Base-by-base conservation (phyloP, 768 basidiomycete genomes). In the Dendrothele bispora region DNA sequence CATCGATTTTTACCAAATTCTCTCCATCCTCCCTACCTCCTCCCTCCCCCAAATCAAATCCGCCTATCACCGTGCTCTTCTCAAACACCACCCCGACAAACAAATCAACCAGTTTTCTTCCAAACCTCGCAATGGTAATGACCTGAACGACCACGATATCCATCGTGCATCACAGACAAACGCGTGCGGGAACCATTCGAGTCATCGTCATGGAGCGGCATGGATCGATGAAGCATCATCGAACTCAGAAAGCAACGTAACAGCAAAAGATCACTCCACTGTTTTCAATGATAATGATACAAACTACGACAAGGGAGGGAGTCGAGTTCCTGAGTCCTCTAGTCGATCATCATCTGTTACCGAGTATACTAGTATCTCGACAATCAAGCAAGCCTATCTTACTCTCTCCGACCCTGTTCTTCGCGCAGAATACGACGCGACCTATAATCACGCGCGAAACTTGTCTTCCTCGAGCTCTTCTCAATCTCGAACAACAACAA, bases 41-140 rank as follows among this genome's bases (percentile, higher is more conserved):
- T 69, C 79, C 2, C 37, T 60, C 5, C 56, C 64, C 20, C 78
- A 88, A 42, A 75, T 91, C 61, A 92, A 88, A 65, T 55, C 66
- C 10, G 88, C 82, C 7, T 79, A 79, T 51, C 88, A 82, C 56
- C 78, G 75, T 25, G 75, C 77, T 7, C 78, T 92, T 26, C 69
- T 90, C 5, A 71, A 63, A 36, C 69, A 68, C 37, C 89, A 92
- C 49, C 89, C 90, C 0, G 83, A 83, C 69, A 83, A 81, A 56
- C 68, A 56, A 8, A 22, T 10, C 15, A 24, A 22, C 11, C 11
- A 15, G 30, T 10, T 17, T 32, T 30, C 45, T 21, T 25, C 49
- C 24, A 50, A 29, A 39, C 20, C 27, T n/a, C n/a, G n/a, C n/a
- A n/a, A n/a, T n/a, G n/a, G n/a, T n/a, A n/a, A n/a, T n/a, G n/a